A percentile compares a stretch with the other conserved stretches of the same genome.
Conservation (phyloP, 1,139 yeast genomes). For the Yamadazyma buinensis region DNA sequence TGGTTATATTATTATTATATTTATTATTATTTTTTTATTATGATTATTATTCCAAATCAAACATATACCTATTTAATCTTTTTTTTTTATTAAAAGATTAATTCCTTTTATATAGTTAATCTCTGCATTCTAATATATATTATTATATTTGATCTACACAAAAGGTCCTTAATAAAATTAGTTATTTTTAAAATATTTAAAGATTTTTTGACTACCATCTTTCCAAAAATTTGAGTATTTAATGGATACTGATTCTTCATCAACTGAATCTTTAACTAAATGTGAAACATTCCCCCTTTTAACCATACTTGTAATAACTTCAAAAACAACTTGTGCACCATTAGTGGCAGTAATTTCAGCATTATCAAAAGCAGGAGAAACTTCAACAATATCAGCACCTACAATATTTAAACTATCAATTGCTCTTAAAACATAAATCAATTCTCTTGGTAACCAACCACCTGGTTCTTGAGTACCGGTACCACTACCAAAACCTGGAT, state of each 20-base stretch:
- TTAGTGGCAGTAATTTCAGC: slow-evolving; percentile 75
- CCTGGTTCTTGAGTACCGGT: slow-evolving; percentile 86
- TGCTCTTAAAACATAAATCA: slow-evolving; percentile 56
- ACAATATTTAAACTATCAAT: slow-evolving; percentile 59
- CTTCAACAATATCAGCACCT: slow-evolving; percentile 80
- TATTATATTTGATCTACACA: no score
- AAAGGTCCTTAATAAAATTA: no score
- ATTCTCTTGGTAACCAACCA: slow-evolving; percentile 76
- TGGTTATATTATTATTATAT: slow-evolving; percentile 3
- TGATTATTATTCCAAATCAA: no score
- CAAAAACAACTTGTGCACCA: slow-evolving; percentile 73
- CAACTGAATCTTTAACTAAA: slow-evolving; percentile 5
- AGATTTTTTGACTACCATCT: slow-evolving; percentile 1
- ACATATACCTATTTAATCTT: slow-evolving; percentile 10
- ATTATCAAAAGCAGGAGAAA: slow-evolving; percentile 66
- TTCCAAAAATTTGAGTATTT: not conserved
- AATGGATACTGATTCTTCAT: slow-evolving; percentile 1
- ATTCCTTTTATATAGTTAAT: slow-evolving; percentile 8
- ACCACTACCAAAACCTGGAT: slow-evolving; percentile 78
- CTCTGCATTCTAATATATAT: slow-evolving; percentile 15
- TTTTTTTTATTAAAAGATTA: no score
- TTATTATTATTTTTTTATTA: not conserved
- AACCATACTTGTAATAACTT: slow-evolving; percentile 71
- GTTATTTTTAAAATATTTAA: not conserved
- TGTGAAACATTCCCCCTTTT: slow-evolving; percentile 20